These are phyloP conservation scores for Cicer judaicum DNA, from an alignment of 306 rosid genomes.

Conservation along the genomic window DNA sequence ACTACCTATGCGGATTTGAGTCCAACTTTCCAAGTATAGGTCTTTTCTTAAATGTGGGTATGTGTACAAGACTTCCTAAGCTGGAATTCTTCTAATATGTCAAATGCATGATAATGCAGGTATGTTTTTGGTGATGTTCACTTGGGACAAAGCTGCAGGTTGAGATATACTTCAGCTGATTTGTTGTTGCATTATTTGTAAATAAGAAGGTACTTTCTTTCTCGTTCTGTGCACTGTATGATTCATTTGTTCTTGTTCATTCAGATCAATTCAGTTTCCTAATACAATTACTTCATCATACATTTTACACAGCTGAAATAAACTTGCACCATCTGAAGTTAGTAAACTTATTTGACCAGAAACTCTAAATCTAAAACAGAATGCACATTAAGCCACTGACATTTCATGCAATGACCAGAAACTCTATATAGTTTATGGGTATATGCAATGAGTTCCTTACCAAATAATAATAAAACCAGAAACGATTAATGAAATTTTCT, in stretches of 20 bases:
- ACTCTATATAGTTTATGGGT: not conserved
- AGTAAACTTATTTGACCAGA: conserved; percentile 19
- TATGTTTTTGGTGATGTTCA: conserved; percentile 98
- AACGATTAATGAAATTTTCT: not conserved
- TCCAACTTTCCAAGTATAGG: not conserved
- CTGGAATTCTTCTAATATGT: conserved; percentile 23
- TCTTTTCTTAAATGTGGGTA: not conserved
- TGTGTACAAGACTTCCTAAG: conserved; percentile 15
- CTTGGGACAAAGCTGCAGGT: conserved; percentile 97
- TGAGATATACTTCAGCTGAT: conserved; percentile 67
- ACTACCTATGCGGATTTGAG: conserved; percentile 1
- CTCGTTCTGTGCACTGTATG: conserved; percentile 4
- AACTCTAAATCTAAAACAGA: conserved; percentile 34
- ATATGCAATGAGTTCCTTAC: conserved; percentile 22
- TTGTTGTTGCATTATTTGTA: conserved; percentile 69
- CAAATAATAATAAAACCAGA: conserved; percentile 3
- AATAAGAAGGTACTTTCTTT: conserved; percentile 60
- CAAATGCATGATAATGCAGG: conserved; percentile 54
- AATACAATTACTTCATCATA: not conserved
- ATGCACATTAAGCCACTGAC: not conserved
- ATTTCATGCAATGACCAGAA: too few species aligned
- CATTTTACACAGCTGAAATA: conserved; percentile 19
- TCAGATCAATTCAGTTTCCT: conserved; percentile 1
- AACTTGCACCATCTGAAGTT: conserved; percentile 10
- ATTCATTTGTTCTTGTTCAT: not conserved